Evolutionary conservation across 1,139 yeast genomes (phyloP), one percentile per base, ranked within the genome.

Genomic region (Taphrina populina): DNA sequence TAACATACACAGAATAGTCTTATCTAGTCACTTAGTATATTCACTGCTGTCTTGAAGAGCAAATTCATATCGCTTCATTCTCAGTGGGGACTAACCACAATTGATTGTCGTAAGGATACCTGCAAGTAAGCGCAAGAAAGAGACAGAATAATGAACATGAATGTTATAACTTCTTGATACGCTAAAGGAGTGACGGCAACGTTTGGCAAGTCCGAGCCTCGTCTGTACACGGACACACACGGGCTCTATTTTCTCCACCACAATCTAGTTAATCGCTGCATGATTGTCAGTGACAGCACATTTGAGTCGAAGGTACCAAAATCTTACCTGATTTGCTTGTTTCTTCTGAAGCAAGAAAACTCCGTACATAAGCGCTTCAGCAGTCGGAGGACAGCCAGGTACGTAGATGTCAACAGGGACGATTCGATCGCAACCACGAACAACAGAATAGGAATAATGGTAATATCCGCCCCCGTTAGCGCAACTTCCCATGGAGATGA

Each of bases 381-480:
- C 78, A 26, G 95, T 84, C 52, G 95, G 95, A 23, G 95, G 95
- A 73, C 95, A 87, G 7, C 95, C 95, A 17, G 95, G 95, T 51
- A 87, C 95, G 67, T 86, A 87, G 52, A 87, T 85, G 69, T 87
- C 95, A 34, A 87, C 95, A 10, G 95, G 95, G 41, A 87, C 81
- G 60, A 87, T 76, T 34, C 95, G 76, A 74, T 87, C 95, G 67
- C 95, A 88, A 44, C 95, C 95, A 69, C 95, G 78, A 26, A 87
- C 94, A 29, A 87, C 95, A 30, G 90, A 80, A 72, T 87, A 87
- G 15, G 94, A 84, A 71, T 87, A 87, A 71, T 87, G 95, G 73
- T 87, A 87, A 73, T 87, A 87, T 35, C 95, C 95, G 61, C 95
- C 95, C 61, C 95, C 95, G 69, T 87, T 87, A 62, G 95, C 95